Evolutionary conservation across 148 eudicot genomes (phyloP).

Genomic region (Suaeda aralocaspica): DNA sequence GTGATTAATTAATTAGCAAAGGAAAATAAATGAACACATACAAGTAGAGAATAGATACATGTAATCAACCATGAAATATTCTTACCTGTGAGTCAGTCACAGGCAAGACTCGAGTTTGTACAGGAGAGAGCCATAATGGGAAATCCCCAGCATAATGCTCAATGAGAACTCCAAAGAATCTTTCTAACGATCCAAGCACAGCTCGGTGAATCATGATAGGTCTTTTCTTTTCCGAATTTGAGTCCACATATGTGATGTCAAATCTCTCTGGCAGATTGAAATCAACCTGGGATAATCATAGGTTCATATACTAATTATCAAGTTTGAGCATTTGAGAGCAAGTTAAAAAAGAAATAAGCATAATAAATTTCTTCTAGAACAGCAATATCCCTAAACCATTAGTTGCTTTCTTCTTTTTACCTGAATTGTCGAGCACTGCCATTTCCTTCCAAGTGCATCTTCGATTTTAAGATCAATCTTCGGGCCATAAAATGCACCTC

Average conservation of each 20-base stretch:
- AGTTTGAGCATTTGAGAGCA: neutral
- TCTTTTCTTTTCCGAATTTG: constrained; percentile 75
- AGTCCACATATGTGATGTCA: constrained; percentile 89
- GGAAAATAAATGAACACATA: no score
- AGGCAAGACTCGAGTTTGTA: constrained; percentile 86
- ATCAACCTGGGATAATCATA: constrained; percentile 61
- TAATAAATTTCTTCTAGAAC: neutral
- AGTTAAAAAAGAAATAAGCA: neutral
- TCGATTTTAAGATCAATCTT: constrained; percentile 98
- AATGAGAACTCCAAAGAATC: constrained; percentile 95
- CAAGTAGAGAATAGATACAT: no score
- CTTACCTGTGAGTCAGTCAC: constrained; percentile 87
- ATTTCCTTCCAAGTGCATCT: constrained; percentile 99
- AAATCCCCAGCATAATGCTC: constrained; percentile 99
- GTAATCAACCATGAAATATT: neutral
- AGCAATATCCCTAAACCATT: neutral
- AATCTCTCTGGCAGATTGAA: constrained; percentile 94
- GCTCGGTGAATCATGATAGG: constrained; percentile 99
- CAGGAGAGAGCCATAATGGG: constrained; percentile 92
- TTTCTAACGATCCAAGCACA: constrained; percentile 92
- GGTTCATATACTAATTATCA: constrained; percentile 1
- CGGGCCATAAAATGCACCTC: constrained; percentile 98
- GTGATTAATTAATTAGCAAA: no score
- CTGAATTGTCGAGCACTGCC: constrained; percentile 99
- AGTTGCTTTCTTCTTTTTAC: constrained; percentile 24